A percentile compares a stretch with the other conserved stretches of the same genome.
These are phyloP conservation scores for Cordyceps javanica DNA, from an alignment of 2,329 filamentous ascomycete species.

Conservation along the genomic window DNA sequence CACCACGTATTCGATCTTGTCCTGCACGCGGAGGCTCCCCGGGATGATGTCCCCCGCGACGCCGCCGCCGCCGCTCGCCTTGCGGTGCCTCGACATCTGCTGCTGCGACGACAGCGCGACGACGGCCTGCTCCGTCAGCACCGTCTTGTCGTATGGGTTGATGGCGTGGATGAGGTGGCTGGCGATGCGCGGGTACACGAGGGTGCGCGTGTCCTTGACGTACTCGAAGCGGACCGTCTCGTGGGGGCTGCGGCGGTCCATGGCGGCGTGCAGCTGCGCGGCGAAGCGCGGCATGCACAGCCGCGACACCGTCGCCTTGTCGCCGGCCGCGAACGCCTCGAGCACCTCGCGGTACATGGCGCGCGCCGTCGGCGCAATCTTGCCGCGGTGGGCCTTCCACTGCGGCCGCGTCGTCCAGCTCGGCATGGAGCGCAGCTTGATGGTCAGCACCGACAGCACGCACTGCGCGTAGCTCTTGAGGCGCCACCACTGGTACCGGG, in stretches of 20 bases:
- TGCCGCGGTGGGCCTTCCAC: slow-evolving; percentile 36
- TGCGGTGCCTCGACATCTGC: slow-evolving; percentile 39
- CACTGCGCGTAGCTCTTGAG: slow-evolving; percentile 31
- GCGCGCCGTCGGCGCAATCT: slow-evolving; percentile 47
- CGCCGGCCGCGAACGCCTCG: slow-evolving; percentile 53
- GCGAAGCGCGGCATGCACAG: slow-evolving; percentile 50
- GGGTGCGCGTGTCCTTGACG: slow-evolving; percentile 38
- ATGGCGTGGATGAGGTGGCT: slow-evolving; percentile 48
- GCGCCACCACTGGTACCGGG: slow-evolving; percentile 32
- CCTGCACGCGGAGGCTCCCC: slow-evolving; percentile 43
- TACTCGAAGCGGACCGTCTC: slow-evolving; percentile 49
- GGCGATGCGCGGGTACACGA: slow-evolving; percentile 43
- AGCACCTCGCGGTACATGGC: slow-evolving; percentile 57
- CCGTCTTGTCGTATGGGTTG: slow-evolving; percentile 34
- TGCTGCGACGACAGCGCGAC: slow-evolving; percentile 54
- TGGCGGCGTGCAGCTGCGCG: slow-evolving; percentile 43
- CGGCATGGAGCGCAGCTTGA: slow-evolving; percentile 42
- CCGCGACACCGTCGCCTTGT: slow-evolving; percentile 42
- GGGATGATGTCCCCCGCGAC: slow-evolving; percentile 27
- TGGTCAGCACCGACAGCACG: slow-evolving; percentile 27
- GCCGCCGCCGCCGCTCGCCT: slow-evolving; percentile 29
- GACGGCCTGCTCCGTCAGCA: slow-evolving; percentile 45
- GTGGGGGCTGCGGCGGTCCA: slow-evolving; percentile 43
- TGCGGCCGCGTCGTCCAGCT: slow-evolving; percentile 33
- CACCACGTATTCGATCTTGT: slow-evolving; percentile 59